Evolutionary conservation across 805 yeast species (phyloP).

Genomic region (Cyberlindnera subsufficiens): DNA sequence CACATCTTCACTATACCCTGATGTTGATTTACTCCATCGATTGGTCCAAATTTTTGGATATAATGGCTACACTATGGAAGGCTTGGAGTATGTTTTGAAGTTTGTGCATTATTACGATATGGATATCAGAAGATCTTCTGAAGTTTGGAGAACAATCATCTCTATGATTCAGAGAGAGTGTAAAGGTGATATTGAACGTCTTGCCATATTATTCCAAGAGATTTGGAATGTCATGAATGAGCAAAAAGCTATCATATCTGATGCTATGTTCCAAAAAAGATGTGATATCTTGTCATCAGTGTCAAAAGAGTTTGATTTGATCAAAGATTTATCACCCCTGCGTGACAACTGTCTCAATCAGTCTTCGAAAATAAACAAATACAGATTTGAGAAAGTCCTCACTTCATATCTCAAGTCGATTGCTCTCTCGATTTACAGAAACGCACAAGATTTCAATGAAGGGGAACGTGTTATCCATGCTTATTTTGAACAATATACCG

Average conservation of each 20-base stretch:
- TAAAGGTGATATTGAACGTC: background rate
- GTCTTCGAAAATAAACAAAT: background rate
- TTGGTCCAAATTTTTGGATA: conserved; percentile 15
- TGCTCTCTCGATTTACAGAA: conserved; percentile 4
- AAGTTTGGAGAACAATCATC: conserved; percentile 15
- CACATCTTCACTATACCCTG: conserved; percentile 17
- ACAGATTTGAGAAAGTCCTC: conserved; percentile 10
- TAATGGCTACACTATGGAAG: conserved; percentile 8
- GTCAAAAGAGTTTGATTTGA: conserved; percentile 4
- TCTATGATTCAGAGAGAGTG: conserved; percentile 6
- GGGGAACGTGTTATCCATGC: conserved; percentile 4
- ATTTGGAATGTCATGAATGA: conserved; percentile 15
- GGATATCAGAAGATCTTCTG: conserved; percentile 1
- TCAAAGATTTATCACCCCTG: conserved; percentile 12
- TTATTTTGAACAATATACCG: conserved; percentile 5
- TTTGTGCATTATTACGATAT: conserved; percentile 13
- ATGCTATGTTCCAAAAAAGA: conserved; percentile 11
- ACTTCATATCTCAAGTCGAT: conserved; percentile 8
- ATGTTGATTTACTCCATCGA: conserved; percentile 9
- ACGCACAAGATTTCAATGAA: conserved; percentile 2
- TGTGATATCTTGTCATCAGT: conserved; percentile 5
- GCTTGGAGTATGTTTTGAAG: conserved; percentile 7
- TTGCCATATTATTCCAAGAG: conserved; percentile 5
- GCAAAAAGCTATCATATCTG: conserved; percentile 6
- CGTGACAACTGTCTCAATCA: conserved; percentile 3